Base-by-base conservation (phyloP, 768 basidiomycete species). In the Gymnopilus dilepis region DNA sequence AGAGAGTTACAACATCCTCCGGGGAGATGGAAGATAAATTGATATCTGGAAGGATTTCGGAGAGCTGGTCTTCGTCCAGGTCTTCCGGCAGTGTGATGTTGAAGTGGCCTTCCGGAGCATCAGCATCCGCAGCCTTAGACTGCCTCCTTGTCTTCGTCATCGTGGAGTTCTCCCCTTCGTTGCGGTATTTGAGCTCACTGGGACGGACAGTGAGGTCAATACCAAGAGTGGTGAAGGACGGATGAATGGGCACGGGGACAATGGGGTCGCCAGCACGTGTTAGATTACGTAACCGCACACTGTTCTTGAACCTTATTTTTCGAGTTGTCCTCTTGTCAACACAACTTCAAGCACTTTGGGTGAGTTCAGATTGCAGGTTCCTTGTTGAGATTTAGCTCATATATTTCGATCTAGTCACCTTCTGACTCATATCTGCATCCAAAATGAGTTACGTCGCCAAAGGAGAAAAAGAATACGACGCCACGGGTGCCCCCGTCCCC, bases 401-500 rank as follows among this genome's bases (percentile, higher is more conserved):
- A 6, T 51, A 40, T 31, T 24, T 30, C 24, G 34, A 41, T 33
- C 33, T 62, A 90, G 89, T 90, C 90, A 90, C 90, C 90, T 90
- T 84, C 89, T 91, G 84, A 87, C 88, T 90, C 87, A 81, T 82
- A 80, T 47, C 58, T 56, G 58, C 40, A 67, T 71, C 61, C 67
- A 90, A 75, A 80, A 94, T 94, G 94, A 94, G 92, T 92, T 94
- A 96, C 91, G 94, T 94, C 93, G 92, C 94, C 84, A 95, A 95
- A 88, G 92, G 90, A 78, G 94, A 95, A 79, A 95, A 98, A 79
- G 95, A 97, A 77, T 95, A 95, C 84, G 97, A 98, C 69, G 95
- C 94, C 63, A 90, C 92, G 50, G 94, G 94, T 71, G 90, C 91
- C 66, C 85, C 85, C 56, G 87, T 95, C 64, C 90, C 92, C 72